Evolutionary conservation across 108 stramenopile species (phyloP).

Genomic region (Nitzschia putrida): DNA sequence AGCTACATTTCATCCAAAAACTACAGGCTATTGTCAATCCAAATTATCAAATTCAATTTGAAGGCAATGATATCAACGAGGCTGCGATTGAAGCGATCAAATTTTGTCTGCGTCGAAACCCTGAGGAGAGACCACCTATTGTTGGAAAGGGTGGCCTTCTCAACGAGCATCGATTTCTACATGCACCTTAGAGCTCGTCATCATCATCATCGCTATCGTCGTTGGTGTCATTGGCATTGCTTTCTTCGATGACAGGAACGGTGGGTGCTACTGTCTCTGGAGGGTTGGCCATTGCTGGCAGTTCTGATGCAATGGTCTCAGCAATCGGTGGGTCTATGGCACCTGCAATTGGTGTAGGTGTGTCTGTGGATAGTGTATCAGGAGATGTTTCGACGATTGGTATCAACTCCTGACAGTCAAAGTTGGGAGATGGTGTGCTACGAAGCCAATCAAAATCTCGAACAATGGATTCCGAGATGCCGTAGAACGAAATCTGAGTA

Average conservation of each 20-base stretch:
- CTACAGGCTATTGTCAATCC: constrained; percentile 93
- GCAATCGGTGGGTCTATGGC: no score
- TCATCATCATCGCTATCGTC: background rate
- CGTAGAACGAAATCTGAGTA: constrained; percentile 22
- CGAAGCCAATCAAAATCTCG: no score
- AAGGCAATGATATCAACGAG: constrained; percentile 50
- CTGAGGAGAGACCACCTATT: constrained; percentile 77
- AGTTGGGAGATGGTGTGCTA: no score
- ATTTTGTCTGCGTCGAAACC: constrained; percentile 70
- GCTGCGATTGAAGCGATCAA: constrained; percentile 84
- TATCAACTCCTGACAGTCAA: no score
- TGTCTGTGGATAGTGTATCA: no score
- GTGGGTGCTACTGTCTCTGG: background rate
- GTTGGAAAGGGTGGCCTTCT: constrained; percentile 79
- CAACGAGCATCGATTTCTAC: constrained; percentile 77
- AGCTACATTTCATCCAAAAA: constrained; percentile 93
- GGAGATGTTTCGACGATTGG: no score
- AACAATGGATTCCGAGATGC: background rate
- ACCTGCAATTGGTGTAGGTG: no score
- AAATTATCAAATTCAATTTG: constrained; percentile 75
- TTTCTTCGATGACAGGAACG: background rate
- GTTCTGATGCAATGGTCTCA: no score
- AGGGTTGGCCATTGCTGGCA: background rate
- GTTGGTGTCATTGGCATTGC: background rate
- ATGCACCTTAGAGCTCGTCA: constrained; percentile 12